Evolutionary conservation across 2,329 filamentous ascomycete species (phyloP).

Genomic region (Fusarium hainanense): DNA sequence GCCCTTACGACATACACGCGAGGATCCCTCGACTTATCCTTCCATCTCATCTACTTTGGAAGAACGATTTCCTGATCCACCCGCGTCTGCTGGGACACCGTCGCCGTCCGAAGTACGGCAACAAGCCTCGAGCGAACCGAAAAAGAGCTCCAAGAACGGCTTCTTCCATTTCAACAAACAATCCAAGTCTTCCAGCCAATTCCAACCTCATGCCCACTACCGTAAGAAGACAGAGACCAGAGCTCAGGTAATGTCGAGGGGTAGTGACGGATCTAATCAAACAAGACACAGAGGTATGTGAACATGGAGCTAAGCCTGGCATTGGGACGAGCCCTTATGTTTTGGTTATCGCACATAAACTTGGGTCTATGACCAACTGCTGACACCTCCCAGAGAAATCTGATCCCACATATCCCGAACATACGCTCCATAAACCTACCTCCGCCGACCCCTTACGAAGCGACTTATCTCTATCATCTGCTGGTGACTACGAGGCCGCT

Average conservation of each 20-base stretch:
- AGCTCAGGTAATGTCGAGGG: constrained; percentile 54
- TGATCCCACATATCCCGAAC: constrained; percentile 47
- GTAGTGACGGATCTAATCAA: constrained; percentile 47
- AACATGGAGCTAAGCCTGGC: constrained; percentile 30
- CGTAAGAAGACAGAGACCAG: constrained; percentile 52
- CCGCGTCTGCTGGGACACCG: constrained; percentile 33
- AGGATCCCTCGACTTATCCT: constrained; percentile 44
- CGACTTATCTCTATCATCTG: constrained; percentile 63
- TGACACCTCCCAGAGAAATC: constrained; percentile 38
- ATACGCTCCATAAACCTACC: constrained; percentile 53
- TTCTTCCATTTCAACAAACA: constrained; percentile 65
- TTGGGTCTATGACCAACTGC: constrained; percentile 26
- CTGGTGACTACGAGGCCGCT: constrained; percentile 58
- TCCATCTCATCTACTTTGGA: constrained; percentile 45
- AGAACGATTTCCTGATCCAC: constrained; percentile 36
- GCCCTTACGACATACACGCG: constrained; percentile 42
- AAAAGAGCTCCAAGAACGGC: constrained; percentile 59
- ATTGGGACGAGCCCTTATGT: constrained; percentile 25
- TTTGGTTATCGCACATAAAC: constrained; percentile 30
- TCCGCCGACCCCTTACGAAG: constrained; percentile 60
- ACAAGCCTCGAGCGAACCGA: constrained; percentile 50
- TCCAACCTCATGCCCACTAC: constrained; percentile 39
- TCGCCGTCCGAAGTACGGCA: constrained; percentile 25
- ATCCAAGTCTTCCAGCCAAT: constrained; percentile 55
- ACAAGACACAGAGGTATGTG: constrained; percentile 52